A percentile compares a stretch with the other conserved stretches of the same genome.
Conservation (phyloP, 441 rosid species). For the Aquilaria agallochum region DNA sequence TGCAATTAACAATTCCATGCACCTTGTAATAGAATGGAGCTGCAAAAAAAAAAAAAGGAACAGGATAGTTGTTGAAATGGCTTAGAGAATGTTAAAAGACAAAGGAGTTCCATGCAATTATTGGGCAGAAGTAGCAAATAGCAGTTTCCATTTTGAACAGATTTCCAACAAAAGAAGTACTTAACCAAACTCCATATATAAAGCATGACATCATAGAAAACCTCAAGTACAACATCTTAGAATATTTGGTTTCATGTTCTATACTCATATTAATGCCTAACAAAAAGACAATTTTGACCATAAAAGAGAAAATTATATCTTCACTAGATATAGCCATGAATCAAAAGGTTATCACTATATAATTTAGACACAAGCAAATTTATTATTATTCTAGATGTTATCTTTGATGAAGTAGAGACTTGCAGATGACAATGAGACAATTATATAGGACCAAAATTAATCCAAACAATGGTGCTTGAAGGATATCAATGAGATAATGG, state of each 20-base stretch:
- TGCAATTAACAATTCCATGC: background rate
- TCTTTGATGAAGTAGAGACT: too few relatives aligned
- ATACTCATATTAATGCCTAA: background rate
- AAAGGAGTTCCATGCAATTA: constrained; percentile 1
- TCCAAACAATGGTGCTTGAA: too few relatives aligned
- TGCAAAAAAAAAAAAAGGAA: background rate
- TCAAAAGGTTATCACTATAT: too few relatives aligned
- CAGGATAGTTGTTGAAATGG: constrained; percentile 7
- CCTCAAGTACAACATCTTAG: background rate
- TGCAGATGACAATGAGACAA: background rate
- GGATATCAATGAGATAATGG: too few relatives aligned
- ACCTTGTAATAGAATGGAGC: constrained; percentile 1
- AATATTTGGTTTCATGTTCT: background rate
- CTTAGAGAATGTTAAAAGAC: constrained; percentile 1
- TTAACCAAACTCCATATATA: background rate
- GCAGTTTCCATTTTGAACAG: background rate
- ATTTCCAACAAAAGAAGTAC: background rate
- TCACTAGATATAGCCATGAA: too few relatives aligned
- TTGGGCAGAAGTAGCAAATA: background rate
- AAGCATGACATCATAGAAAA: background rate
- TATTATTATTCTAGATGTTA: too few relatives aligned
- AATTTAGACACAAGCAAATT: too few relatives aligned
- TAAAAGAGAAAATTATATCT: background rate
- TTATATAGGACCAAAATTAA: too few relatives aligned
- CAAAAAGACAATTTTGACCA: constrained; percentile 2